A percentile compares a stretch with the other conserved stretches of the same genome.
These are phyloP conservation scores for Rhynchospora pubera DNA, from an alignment of 176 grass and related monocot species.

Conservation along the genomic window DNA sequence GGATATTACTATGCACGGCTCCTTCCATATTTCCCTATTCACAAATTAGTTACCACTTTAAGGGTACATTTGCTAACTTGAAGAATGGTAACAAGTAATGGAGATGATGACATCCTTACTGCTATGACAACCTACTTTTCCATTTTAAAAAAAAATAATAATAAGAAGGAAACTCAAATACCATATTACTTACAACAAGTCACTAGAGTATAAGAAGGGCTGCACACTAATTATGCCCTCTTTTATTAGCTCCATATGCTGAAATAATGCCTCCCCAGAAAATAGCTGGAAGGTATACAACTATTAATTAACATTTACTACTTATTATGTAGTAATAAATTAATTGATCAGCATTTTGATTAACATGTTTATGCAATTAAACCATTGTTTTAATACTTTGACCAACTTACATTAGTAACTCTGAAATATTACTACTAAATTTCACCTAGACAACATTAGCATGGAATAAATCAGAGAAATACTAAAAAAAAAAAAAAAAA, in stretches of 20 bases:
- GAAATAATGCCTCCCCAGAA: slow-evolving; percentile 59
- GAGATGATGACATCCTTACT: neutral
- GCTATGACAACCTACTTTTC: neutral
- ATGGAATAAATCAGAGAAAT: neutral
- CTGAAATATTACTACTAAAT: neutral
- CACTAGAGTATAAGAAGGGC: slow-evolving; percentile 54
- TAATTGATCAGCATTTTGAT: neutral
- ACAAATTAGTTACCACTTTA: slow-evolving; percentile 21
- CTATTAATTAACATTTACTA: neutral
- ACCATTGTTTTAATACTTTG: neutral
- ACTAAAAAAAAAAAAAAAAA: neutral
- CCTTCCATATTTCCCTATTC: slow-evolving; percentile 69
- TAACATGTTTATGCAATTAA: no score
- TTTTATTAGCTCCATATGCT: slow-evolving; percentile 68
- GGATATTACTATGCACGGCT: slow-evolving; percentile 79
- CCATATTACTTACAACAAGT: slow-evolving; percentile 54
- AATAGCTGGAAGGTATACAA: slow-evolving; percentile 51
- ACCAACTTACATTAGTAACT: neutral
- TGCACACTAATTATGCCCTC: slow-evolving; percentile 47
- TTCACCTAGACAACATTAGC: neutral
- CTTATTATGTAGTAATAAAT: no score
- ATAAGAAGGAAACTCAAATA: neutral
- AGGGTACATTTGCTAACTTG: neutral
- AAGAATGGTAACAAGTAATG: neutral
- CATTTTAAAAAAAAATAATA: no score